Evolutionary conservation across 2,329 filamentous ascomycete species (phyloP), one percentile per base, ranked within the genome.

Genomic region (Fusarium globosum): DNA sequence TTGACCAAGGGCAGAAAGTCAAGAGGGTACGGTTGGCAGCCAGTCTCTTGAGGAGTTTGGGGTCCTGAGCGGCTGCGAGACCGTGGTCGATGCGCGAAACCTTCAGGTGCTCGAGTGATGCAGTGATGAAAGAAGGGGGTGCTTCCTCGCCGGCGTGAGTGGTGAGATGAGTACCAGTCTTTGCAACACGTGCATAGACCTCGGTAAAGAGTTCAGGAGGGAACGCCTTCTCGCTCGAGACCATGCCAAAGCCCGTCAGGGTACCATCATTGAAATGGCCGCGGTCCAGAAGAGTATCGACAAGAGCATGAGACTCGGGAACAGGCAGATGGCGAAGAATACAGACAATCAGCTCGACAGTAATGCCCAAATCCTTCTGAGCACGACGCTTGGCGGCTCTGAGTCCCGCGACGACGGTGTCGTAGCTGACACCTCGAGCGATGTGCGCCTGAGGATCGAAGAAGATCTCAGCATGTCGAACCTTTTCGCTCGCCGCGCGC

Each of bases 371-470:
- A 67, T 93, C 89, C 53, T 79, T 80, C 76, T 89, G 84, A 3
- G 93, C 93, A 28, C 89, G 86, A 61, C 82, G 78, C 74, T 90
- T 88, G 4, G 91, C 93, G 3, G 85, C 85, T 1, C 83, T 83
- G 75, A 94, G 90, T 6, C 93, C 93, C 7, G 81, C 79, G 7
- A 94, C 86, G 28, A 95, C 87, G 4, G 88, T 91, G 21, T 86
- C 83, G 78, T 93, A 92, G 13, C 85, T 74, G 7, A 95, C 83
- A 10, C 91, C 91, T 23, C 92, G 87, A 18, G 82, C 83, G 9
- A 89, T 87, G 80, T 95, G 93, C 3, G 91, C 92, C 81, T 95
- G 93, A 4, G 93, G 93, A 80, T 95, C 93, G 83, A 95, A 95
- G 83, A 94, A 95, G 72, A 94, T 87, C 81, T 95, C 93, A 20